phyloP scores from a whole-genome alignment of 2,329 filamentous ascomycete genomes.

The Talaromyces sp. region DNA sequence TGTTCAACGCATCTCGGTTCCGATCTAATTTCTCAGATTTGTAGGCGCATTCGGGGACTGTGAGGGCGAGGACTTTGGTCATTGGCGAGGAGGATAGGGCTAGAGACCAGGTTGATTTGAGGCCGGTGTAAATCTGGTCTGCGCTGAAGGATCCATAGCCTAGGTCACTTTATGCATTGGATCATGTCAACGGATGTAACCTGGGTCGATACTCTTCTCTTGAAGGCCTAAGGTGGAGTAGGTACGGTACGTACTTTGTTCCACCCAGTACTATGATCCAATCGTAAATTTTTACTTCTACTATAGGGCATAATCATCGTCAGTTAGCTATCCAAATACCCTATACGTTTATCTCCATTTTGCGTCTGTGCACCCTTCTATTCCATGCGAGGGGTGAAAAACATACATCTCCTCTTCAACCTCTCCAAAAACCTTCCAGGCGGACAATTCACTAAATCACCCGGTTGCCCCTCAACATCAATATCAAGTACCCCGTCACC shows the following conservation, averaged over 20 bases:
- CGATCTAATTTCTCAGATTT: slow-evolving; percentile 29
- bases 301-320: slow-evolving; percentile 1
- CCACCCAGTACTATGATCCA: slow-evolving; percentile 64
- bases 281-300: slow-evolving; percentile 43
- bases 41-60: slow-evolving; percentile 54
- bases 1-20: slow-evolving; percentile 50
- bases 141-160: slow-evolving; percentile 33
- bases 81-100: slow-evolving; percentile 44
- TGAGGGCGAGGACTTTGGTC: slow-evolving; percentile 60
- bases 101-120: slow-evolving; percentile 52
- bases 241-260: slow-evolving; percentile 47
- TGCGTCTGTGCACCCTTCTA: not conserved
- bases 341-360: no score
- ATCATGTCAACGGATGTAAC: not conserved
- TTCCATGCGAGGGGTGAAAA: not conserved
- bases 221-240: not conserved
- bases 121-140: slow-evolving; percentile 47
- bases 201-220: not conserved
- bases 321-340: not conserved
- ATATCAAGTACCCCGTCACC: slow-evolving; percentile 35
- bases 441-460: slow-evolving; percentile 46
- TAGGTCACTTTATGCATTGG: slow-evolving; percentile 43
- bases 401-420: slow-evolving; percentile 27
- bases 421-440: slow-evolving; percentile 32
- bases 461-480: slow-evolving; percentile 50